Base-by-base conservation (phyloP, 495 filamentous ascomycete species). In the Lasiosphaeris hirsuta region DNA sequence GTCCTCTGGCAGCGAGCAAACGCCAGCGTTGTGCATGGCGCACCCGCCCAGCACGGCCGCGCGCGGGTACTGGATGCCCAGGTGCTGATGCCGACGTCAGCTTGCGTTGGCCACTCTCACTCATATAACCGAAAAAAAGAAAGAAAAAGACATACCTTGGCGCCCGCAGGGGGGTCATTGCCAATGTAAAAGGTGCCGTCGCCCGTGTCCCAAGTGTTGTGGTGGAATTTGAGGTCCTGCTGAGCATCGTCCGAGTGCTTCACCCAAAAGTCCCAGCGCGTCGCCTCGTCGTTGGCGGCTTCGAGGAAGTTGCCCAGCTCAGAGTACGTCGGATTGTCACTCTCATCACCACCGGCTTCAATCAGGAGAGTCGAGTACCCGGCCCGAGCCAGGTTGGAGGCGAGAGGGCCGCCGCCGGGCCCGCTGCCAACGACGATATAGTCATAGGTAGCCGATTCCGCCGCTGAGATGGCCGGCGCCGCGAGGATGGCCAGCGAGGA, bases 361-460 rank as follows among this genome's bases (percentile, higher is more conserved):
- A 86, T 67, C 1, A 86, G 65, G 5, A 85, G 77, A 1, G 79
- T 78, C 30, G 70, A 77, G 58, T 79, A 72, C 4, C 80, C 81
- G 23, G 77, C 74, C 37, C 77, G 72, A 10, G 81, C 84, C 3
- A 85, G 74, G 19, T 78, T 75, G 10, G 78, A 76, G 0, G 83
- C 84, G 0, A 86, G 56, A 10, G 81, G 81, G 13, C 78, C 80
- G 19, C 84, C 83, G 5, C 84, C 83, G 5, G 82, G 76, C 11
- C 83, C 84, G 19, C 75, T 78, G 33, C 84, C 84, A 6, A 85
- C 78, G 15, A 86, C 73, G 36, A 86, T 71, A 61, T 84, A 85
- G 38, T 85, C 83, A 63, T 80, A 84, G 9, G 49, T 68, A 30
- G 51, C 51, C 1, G 17, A 34, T 36, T 7, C 23, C 46, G 46